phyloP scores from a whole-genome alignment of 208 protist species.

The Acanthamoeba castellanii region DNA sequence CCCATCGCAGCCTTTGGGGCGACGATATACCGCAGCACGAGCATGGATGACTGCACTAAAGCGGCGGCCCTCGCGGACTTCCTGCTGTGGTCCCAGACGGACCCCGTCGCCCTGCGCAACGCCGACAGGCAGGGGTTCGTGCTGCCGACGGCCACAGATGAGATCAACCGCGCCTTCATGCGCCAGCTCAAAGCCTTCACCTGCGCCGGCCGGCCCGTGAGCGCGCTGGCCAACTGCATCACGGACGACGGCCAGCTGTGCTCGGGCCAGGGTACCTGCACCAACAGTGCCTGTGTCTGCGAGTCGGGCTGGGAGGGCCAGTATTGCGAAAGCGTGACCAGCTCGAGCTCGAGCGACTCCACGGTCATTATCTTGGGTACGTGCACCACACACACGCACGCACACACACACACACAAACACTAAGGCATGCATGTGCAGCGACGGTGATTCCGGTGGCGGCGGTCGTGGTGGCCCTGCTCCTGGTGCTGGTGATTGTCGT shows the following conservation, averaged over 20 bases:
- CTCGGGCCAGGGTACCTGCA: background rate
- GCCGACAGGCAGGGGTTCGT: constrained; percentile 7
- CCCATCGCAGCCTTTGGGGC: constrained; percentile 63
- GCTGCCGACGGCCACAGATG: background rate
- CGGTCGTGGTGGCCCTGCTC: background rate
- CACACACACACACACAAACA: background rate
- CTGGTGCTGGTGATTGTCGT: background rate
- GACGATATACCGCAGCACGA: too few species aligned
- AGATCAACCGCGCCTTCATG: background rate
- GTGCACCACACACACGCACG: too few species aligned
- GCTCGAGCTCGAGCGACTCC: background rate
- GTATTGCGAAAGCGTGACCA: background rate
- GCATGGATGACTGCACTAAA: too few species aligned
- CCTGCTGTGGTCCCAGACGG: too few species aligned
- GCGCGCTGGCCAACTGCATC: background rate
- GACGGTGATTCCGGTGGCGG: background rate
- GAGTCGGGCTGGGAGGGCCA: background rate
- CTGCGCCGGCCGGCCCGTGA: background rate
- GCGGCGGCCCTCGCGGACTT: too few species aligned
- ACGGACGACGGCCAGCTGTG: background rate
- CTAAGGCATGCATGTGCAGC: background rate
- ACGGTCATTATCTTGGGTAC: background rate
- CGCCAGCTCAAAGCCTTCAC: background rate
- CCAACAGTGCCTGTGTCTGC: background rate
- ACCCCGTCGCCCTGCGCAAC: too few species aligned